Conservation (phyloP, 2,329 filamentous ascomycete genomes). For the Helotiales sp. region DNA sequence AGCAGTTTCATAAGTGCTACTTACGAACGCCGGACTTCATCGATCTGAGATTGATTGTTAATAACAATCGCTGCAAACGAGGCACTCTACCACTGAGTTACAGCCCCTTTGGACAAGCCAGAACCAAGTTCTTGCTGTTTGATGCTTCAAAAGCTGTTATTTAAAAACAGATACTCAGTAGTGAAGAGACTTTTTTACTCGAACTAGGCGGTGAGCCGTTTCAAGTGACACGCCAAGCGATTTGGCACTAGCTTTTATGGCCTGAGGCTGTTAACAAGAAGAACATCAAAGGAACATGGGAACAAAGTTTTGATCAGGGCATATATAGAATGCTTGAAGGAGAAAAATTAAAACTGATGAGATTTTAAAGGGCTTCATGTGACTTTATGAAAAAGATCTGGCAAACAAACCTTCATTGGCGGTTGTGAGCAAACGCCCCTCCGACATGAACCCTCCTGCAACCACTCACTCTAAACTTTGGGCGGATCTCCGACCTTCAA, state of each 20-base stretch:
- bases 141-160: background rate
- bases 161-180: background rate
- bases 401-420: too few species aligned
- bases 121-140: background rate
- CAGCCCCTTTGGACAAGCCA: conserved; percentile 4
- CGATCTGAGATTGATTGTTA: conserved; percentile 9
- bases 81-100: conserved; percentile 21
- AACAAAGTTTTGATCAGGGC: too few species aligned
- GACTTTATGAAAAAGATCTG: too few species aligned
- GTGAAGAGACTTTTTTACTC: background rate
- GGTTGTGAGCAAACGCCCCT: too few species aligned
- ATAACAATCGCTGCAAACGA: conserved; percentile 7
- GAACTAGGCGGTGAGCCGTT: background rate
- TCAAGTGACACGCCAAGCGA: background rate
- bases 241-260: background rate
- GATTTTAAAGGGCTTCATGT: too few species aligned
- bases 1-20: conserved; percentile 4
- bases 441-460: too few species aligned
- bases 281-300: background rate
- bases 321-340: too few species aligned
- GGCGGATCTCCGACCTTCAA: background rate
- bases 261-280: background rate
- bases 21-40: conserved; percentile 20
- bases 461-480: background rate
- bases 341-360: too few species aligned